A percentile compares a stretch with the other conserved stretches of the same genome.
phyloP scores from a whole-genome alignment of 305 asterid genomes.

The Solanum chacoense region DNA sequence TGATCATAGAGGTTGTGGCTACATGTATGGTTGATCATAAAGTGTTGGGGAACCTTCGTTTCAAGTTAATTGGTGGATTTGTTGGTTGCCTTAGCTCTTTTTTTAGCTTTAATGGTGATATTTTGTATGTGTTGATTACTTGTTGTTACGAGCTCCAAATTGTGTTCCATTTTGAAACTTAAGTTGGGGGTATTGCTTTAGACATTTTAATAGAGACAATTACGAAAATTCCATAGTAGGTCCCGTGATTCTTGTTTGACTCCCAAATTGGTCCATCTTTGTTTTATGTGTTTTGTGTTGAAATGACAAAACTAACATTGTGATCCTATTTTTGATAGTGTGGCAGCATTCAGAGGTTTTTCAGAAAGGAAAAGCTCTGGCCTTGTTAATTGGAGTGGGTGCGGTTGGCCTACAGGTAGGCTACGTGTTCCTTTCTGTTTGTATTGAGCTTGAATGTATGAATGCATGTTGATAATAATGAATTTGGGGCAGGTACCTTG shows the following conservation, averaged over 20 bases:
- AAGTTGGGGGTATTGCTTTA: not conserved
- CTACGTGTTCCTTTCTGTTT: not conserved
- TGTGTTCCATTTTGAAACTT: not conserved
- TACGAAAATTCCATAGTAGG: not conserved
- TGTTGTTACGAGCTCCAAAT: not conserved
- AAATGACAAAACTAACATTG: not conserved
- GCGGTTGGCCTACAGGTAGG: not conserved
- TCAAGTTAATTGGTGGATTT: not conserved
- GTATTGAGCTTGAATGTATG: not conserved
- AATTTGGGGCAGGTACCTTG: not conserved
- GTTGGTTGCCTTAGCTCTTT: not conserved
- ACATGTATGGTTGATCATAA: not conserved
- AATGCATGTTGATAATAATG: not conserved
- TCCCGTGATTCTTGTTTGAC: not conserved
- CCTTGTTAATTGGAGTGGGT: not conserved
- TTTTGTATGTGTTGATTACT: not conserved
- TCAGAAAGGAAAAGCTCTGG: not conserved
- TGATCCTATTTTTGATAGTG: not conserved
- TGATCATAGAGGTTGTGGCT: not conserved
- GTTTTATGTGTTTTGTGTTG: too few relatives aligned
- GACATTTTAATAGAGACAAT: not conserved
- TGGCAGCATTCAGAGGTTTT: not conserved
- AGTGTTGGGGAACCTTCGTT: not conserved
- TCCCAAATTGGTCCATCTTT: not conserved
- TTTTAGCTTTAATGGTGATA: not conserved